Base-by-base conservation (phyloP, 2,329 filamentous ascomycete species). In the Colletotrichum salicis region DNA sequence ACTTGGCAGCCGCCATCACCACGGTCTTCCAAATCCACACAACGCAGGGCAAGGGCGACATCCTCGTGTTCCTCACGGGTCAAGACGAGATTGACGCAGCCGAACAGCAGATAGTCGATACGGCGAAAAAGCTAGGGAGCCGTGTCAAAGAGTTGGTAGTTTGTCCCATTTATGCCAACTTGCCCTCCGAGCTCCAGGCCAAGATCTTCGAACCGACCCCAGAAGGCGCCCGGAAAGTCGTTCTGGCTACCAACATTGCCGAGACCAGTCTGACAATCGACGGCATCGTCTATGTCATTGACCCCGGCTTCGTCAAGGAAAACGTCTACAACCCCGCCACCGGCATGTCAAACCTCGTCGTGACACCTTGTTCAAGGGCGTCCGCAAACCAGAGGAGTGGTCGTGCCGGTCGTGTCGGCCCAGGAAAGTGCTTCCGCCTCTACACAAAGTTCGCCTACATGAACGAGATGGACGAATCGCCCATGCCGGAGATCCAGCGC, bases 121-220 rank as follows among this genome's bases (percentile, higher is more conserved):
- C 95, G 1, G 91, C 93, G 4, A 89, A 92, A 67, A 98, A 98
- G 77, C 86, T 99, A 0, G 96, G 96, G 0, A 92, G 88, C 70
- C 92, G 95, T 51, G 91, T 96, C 33, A 93, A 93, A 24, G 95
- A 98, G 79, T 88, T 99, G 63, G 91, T 98, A 27, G 93, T 98
- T 5, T 94, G 93, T 78, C 96, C 96, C 3, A 97, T 99, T 67
- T 99, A 99, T 79, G 94, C 95, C 77, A 97, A 97, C 77, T 84
- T 99, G 51, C 95, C 95, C 0, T 95, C 94, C 0, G 95, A 98
- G 70, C 84, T 97, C 1, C 96, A 99, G 79, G 90, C 93, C 59
- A 96, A 96, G 79, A 97, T 98, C 75, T 99, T 99, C 77, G 94
- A 97, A 77, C 95, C 95, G 0, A 97, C 96, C 0, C 96, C 96